Percentiles rank a stretch among this genome's conserved stretches.
Conservation (phyloP, 2,329 filamentous ascomycete genomes). For the Botryotinia narcissicola region DNA sequence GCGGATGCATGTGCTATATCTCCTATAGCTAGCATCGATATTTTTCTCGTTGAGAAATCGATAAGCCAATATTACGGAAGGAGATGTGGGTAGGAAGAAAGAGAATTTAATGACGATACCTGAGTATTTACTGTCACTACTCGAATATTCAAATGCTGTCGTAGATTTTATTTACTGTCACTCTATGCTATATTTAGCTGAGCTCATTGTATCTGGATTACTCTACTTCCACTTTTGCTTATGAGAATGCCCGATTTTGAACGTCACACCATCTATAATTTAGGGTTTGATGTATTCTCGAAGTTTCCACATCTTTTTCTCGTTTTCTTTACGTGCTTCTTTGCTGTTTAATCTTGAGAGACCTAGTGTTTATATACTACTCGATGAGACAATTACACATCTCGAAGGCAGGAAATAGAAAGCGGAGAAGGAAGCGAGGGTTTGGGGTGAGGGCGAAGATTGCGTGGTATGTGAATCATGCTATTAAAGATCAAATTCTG, state of each 20-base stretch:
- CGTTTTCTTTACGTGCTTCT: not conserved
- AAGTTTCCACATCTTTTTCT: not conserved
- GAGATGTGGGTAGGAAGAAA: accelerated
- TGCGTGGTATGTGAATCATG: not conserved
- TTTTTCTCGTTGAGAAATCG: accelerated
- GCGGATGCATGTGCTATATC: not conserved
- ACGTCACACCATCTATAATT: not conserved
- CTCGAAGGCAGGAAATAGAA: not conserved
- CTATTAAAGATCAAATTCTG: too few relatives aligned
- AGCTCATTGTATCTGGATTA: not conserved
- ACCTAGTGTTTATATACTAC: not conserved
- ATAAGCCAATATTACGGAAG: not conserved
- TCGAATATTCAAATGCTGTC: not conserved
- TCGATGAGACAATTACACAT: not conserved
- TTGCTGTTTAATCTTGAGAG: not conserved
- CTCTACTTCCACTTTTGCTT: accelerated
- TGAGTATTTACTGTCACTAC: not conserved
- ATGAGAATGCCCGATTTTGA: accelerated
- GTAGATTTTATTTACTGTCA: not conserved
- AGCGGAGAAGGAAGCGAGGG: not conserved
- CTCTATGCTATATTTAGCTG: accelerated
- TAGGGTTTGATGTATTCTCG: not conserved
- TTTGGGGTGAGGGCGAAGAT: not conserved
- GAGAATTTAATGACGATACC: not conserved
- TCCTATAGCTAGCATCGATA: not conserved